Conservation (phyloP, 2,329 filamentous ascomycete species). For the Sarocladium oryzae region DNA sequence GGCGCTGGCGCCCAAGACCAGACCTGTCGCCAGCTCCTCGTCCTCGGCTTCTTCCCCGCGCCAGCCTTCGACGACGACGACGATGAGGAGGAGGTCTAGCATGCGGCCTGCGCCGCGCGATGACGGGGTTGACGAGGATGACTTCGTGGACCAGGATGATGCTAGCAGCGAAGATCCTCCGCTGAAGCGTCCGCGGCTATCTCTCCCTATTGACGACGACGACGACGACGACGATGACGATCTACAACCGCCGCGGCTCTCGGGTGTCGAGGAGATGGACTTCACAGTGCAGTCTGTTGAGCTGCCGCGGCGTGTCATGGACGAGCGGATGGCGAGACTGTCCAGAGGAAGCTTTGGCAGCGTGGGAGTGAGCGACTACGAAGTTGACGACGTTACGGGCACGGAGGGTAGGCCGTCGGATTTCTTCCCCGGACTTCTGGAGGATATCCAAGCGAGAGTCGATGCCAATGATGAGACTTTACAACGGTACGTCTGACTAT, state of each 20-base stretch:
- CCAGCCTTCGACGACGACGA: slow-evolving; percentile 18
- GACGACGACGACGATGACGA: slow-evolving; percentile 45
- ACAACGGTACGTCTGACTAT: slow-evolving; percentile 31
- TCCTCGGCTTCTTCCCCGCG: slow-evolving; percentile 26
- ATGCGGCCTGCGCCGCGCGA: slow-evolving; percentile 26
- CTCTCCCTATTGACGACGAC: slow-evolving; percentile 44
- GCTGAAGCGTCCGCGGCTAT: slow-evolving; percentile 46
- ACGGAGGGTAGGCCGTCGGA: slow-evolving; percentile 38
- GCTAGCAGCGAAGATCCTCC: slow-evolving; percentile 17
- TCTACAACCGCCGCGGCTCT: slow-evolving; percentile 46
- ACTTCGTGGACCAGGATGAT: slow-evolving; percentile 21
- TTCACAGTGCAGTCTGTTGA: slow-evolving; percentile 55
- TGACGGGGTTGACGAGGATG: slow-evolving; percentile 44
- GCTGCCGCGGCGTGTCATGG: slow-evolving; percentile 45
- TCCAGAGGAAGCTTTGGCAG: slow-evolving; percentile 50
- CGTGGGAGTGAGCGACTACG: slow-evolving; percentile 46
- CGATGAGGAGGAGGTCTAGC: slow-evolving; percentile 20
- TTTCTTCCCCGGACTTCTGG: slow-evolving; percentile 44
- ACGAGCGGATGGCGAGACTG: slow-evolving; percentile 38
- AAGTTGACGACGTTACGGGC: slow-evolving; percentile 28
- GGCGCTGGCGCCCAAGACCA: slow-evolving; percentile 43
- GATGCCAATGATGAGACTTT: slow-evolving; percentile 34
- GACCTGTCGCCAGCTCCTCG: slow-evolving; percentile 40
- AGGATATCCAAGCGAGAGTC: slow-evolving; percentile 32
- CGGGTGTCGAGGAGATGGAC: slow-evolving; percentile 51